Percentiles rank a stretch among this genome's conserved stretches.
Conservation (phyloP, 2,329 filamentous ascomycete genomes). For the Colletotrichum graminicola region DNA sequence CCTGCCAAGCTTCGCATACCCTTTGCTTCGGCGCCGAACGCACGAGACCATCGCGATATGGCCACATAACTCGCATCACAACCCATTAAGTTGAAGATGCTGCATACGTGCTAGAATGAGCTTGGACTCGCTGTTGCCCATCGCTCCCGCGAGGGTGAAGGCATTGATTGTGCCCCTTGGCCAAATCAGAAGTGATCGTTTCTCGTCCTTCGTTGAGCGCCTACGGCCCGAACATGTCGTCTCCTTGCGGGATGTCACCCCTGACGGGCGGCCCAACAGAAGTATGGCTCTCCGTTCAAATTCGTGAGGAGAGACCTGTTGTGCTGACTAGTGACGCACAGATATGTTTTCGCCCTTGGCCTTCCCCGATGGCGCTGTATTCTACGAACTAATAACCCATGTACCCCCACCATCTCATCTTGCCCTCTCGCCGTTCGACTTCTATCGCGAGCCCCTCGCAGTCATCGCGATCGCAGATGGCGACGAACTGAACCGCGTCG, state of each 20-base stretch:
- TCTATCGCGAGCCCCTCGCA: slow-evolving; percentile 86
- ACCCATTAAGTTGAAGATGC: slow-evolving; percentile 40
- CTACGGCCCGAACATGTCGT: slow-evolving; percentile 85
- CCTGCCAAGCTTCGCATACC: slow-evolving; percentile 25
- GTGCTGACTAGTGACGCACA: slow-evolving; percentile 53
- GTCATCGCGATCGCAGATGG: slow-evolving; percentile 90
- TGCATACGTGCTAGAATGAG: slow-evolving; percentile 75
- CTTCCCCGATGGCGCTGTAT: slow-evolving; percentile 85
- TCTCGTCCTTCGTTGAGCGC: slow-evolving; percentile 81
- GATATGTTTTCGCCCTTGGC: slow-evolving; percentile 94
- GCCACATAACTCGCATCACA: slow-evolving; percentile 32
- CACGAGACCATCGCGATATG: slow-evolving; percentile 35
- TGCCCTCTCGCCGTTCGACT: slow-evolving; percentile 87
- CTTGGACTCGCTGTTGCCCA: slow-evolving; percentile 89
- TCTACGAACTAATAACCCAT: slow-evolving; percentile 89
- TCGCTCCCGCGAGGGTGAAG: slow-evolving; percentile 91
- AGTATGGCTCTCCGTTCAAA: slow-evolving; percentile 64
- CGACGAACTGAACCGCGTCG: slow-evolving; percentile 69
- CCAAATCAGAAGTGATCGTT: slow-evolving; percentile 84
- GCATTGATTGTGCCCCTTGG: slow-evolving; percentile 89
- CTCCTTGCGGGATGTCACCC: slow-evolving; percentile 85
- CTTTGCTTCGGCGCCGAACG: slow-evolving; percentile 6
- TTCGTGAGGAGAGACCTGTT: background rate
- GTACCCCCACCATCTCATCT: slow-evolving; percentile 83
- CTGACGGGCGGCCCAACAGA: slow-evolving; percentile 86